Evolutionary conservation across 176 grass and related monocot genomes (phyloP).

Genomic region (Avena atlantica): DNA sequence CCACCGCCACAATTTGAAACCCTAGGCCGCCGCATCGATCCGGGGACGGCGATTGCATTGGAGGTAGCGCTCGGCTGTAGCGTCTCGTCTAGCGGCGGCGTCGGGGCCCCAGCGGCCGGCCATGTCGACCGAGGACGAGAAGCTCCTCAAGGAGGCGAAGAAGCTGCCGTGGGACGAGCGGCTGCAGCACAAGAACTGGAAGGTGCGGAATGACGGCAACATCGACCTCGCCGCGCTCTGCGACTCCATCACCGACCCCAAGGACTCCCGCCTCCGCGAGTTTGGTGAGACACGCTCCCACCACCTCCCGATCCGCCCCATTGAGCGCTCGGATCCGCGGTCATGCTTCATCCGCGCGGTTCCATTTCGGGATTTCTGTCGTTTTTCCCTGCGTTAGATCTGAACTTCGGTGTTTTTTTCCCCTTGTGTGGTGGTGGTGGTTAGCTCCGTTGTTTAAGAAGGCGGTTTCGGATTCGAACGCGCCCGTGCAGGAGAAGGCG

Average conservation of each 20-base stretch:
- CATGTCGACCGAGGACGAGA: slow-evolving; percentile 99
- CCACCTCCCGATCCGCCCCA: slow-evolving; percentile 30
- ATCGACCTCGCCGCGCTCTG: slow-evolving; percentile 92
- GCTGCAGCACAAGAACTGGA: slow-evolving; percentile 98
- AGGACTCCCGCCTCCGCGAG: slow-evolving; percentile 90
- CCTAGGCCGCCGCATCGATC: slow-evolving; percentile 51
- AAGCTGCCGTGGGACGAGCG: slow-evolving; percentile 98
- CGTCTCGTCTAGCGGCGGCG: slow-evolving; percentile 15
- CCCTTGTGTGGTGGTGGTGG: slow-evolving; percentile 7
- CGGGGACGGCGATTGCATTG: slow-evolving; percentile 4
- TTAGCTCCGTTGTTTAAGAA: slow-evolving; percentile 96
- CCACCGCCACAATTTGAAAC: slow-evolving; percentile 54
- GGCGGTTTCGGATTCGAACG: slow-evolving; percentile 93
- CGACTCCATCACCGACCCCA: slow-evolving; percentile 93
- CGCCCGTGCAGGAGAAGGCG: slow-evolving; percentile 97
- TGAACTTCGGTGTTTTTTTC: slow-evolving; percentile 36
- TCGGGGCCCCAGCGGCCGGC: slow-evolving; percentile 32
- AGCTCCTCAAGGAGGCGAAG: slow-evolving; percentile 99
- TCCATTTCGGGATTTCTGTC: slow-evolving; percentile 18
- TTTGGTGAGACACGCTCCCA: slow-evolving; percentile 67
- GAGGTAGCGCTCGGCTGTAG: background rate
- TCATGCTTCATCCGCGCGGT: slow-evolving; percentile 17
- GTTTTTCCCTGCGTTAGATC: slow-evolving; percentile 52
- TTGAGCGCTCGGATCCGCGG: slow-evolving; percentile 45
- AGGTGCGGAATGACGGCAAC: slow-evolving; percentile 98